Conservation (phyloP, 2,329 filamentous ascomycete species). For the Fusarium oligoseptatum region DNA sequence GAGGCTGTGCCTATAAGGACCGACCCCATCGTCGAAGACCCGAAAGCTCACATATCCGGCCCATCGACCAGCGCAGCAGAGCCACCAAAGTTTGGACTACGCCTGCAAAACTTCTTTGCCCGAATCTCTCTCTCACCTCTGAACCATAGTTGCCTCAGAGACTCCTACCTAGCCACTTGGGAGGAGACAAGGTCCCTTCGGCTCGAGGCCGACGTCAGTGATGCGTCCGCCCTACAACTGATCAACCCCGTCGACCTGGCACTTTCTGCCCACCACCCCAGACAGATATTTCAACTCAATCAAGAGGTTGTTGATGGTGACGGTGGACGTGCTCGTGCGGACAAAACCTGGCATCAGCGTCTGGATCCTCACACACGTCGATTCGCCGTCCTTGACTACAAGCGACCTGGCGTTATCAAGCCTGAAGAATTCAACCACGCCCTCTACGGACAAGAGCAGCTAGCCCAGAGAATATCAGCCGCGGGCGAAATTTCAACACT, state of each 20-base stretch:
- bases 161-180: background rate
- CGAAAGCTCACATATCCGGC: background rate
- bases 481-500: no score
- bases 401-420: no score
- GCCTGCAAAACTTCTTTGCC: background rate
- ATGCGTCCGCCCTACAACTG: background rate
- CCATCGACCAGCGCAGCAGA: background rate
- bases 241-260: background rate
- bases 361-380: no score
- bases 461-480: no score
- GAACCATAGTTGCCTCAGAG: no score
- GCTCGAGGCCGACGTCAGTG: background rate
- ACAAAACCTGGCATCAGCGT: no score
- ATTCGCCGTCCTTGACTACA: no score
- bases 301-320: background rate
- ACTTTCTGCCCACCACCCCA: background rate
- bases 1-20: background rate
- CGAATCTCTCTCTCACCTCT: no score
- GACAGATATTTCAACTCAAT: background rate
- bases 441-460: no score
- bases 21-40: background rate
- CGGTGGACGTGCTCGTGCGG: no score
- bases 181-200: background rate
- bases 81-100: background rate
- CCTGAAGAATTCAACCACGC: no score